Evolutionary conservation across 1,139 yeast species (phyloP), one percentile per base, ranked within the genome.

Genomic region (Waltiozyma sp.): DNA sequence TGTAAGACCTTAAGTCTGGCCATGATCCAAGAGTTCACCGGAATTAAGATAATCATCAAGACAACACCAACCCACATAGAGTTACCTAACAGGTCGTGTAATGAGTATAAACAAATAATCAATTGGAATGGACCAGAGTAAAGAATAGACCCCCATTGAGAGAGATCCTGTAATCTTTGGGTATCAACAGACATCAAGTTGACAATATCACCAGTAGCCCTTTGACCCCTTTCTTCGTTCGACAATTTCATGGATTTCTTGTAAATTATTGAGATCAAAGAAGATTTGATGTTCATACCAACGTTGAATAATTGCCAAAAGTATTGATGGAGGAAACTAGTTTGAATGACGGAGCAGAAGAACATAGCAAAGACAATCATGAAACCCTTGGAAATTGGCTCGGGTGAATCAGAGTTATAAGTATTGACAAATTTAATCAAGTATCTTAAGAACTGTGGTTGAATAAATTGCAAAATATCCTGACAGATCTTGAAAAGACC

Each of bases 121-220:
- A 91, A 80, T 66, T 91, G 98, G 66, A 89, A 86, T 2, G 98
- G 98, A 39, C 96, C 97, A 1, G 96, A 88, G 96, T 97, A 89
- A 42, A 87, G 70, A 47, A 89, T 74, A 58, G 88, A 89, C 49
- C 91, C 79, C 63, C 84, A 82, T 59, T 88, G 95, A 38, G 86
- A 78, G 48, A 89, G 70, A 57, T 89, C 97, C 63, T 88, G 96
- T 46, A 91, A 68, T 64, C 97, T 75, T 66, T 89, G 97, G 8
- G 93, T 85, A 65, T 91, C 98, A 41, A 91, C 96, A 42, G 96
- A 83, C 97, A 89, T 89, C 57, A 91, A 71, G 57, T 93, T 91
- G 43, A 91, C 98, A 56, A 93, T 87, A 60, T 93, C 98, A 60
- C 98, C 98, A n/a, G 96, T 87, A 24, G 87, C 76, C 41, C 87